Base-by-base conservation (phyloP, 371 early-diverging fungal species). In the Rhizopus stolonifer region DNA sequence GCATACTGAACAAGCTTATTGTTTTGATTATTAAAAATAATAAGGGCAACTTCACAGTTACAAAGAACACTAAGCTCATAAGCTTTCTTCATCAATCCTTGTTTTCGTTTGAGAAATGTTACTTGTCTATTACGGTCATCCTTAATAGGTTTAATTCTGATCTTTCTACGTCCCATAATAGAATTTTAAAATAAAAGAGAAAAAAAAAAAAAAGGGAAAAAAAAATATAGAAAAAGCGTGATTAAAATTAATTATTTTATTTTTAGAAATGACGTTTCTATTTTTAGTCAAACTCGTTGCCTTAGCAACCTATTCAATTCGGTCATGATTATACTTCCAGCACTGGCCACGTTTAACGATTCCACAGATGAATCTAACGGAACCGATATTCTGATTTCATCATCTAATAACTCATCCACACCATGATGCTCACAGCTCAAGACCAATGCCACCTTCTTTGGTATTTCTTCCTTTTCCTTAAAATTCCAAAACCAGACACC, bases 31-130 rank as follows among this genome's bases (percentile, higher is more conserved):
- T 89, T 89, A 75, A 96, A 92, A 59, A 96, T 93, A 54, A 96
- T 90, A 8, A 96, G 74, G 0, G 90, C 95, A 43, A 99, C 92
- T 69, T 99, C 96, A 70, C 96, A 93, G 62, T 92, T 94, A 76
- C 99, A 98, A 22, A 99, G 85, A 3, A 95, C 92, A 56, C 87
- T 87, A n/a, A 99, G 87, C 69, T 99, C 99, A 75, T 93, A 95
- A 1, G 99, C 98, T 73, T 99, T 99, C 76, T 99, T 99, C 92
- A 99, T 94, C 45, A 99, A 80, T 13, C 99, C 99, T 57, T 89
- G 85, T 76, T 99, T 99, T 61, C 99, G 85, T 71, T 99, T 99
- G 49, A 91, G 80, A 74, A 99, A 99, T 9, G 99, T 79, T 26
- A 90, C 92, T 80, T 94, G 94, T 44, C 93, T 82, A 79, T 93